Evolutionary conservation across 345 rosid species (phyloP).

Genomic region (Reutealis trisperma): DNA sequence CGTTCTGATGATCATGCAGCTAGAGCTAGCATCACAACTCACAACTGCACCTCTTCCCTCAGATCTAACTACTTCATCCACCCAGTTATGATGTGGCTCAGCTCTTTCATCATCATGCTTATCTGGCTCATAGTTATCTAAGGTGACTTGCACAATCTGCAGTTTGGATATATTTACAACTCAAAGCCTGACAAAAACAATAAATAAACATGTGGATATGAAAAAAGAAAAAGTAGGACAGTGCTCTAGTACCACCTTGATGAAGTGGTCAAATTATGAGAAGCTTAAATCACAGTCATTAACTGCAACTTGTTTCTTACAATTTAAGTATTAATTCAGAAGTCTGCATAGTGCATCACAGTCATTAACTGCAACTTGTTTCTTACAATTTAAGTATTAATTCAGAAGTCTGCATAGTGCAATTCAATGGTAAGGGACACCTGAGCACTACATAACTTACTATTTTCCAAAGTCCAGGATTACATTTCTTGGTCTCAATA

Average conservation of each 20-base stretch:
- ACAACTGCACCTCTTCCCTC: constrained; percentile 66
- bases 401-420: not conserved
- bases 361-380: not conserved
- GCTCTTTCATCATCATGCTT: constrained; percentile 47
- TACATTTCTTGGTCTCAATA: too few relatives aligned
- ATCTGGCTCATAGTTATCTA: constrained; percentile 77
- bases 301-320: not conserved
- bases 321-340: constrained; percentile 1
- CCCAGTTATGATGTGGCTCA: constrained; percentile 74
- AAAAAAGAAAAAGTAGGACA: not conserved
- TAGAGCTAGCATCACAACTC: constrained; percentile 50
- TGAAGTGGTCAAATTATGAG: not conserved
- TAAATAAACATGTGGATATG: not conserved
- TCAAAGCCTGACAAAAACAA: not conserved
- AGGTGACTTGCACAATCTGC: constrained; percentile 74
- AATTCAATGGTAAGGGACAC: not conserved
- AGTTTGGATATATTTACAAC: constrained; percentile 14
- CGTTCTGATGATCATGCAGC: constrained; percentile 52
- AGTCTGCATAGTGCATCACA: not conserved
- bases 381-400: not conserved
- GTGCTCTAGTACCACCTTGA: not conserved
- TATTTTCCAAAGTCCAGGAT: too few relatives aligned
- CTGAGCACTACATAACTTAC: not conserved
- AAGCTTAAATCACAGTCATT: not conserved
- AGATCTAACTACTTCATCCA: constrained; percentile 89